Conservation (phyloP, 2,329 filamentous ascomycete genomes). For the Arthrobotrys sphaeroides region DNA sequence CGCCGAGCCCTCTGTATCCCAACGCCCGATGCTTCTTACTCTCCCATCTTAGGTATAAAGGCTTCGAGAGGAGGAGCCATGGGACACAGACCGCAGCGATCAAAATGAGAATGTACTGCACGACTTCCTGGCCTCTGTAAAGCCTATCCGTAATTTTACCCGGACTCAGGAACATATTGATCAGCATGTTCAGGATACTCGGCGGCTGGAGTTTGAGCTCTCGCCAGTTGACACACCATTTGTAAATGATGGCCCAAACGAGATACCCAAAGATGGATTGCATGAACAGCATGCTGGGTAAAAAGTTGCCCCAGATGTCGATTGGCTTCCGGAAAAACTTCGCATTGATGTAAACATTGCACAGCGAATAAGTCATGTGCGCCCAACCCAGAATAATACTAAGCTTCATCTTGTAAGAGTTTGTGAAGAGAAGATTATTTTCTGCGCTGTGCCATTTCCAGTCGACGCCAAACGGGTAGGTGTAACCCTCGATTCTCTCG, state of each 20-base stretch:
- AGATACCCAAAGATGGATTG: slow-evolving; percentile 98
- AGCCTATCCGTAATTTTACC: slow-evolving; percentile 74
- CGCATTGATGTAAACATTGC: slow-evolving; percentile 90
- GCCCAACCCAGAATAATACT: slow-evolving; percentile 96
- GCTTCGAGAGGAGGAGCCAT: slow-evolving; percentile 91
- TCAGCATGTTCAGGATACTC: slow-evolving; percentile 96
- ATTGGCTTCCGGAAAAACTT: slow-evolving; percentile 93
- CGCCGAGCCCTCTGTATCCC: slow-evolving; percentile 80
- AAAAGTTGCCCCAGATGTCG: slow-evolving; percentile 96
- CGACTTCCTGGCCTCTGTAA: slow-evolving; percentile 77
- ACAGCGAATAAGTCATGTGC: slow-evolving; percentile 98
- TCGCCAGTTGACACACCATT: slow-evolving; percentile 92
- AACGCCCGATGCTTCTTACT: slow-evolving; percentile 86
- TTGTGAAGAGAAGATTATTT: slow-evolving; percentile 93
- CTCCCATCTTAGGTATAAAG: slow-evolving; percentile 92
- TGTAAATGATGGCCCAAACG: slow-evolving; percentile 92
- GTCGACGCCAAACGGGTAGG: slow-evolving; percentile 94
- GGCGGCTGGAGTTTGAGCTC: slow-evolving; percentile 75
- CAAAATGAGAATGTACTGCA: slow-evolving; percentile 82
- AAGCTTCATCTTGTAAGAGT: slow-evolving; percentile 99
- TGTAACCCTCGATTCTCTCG: slow-evolving; percentile 76
- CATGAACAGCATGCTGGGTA: slow-evolving; percentile 99
- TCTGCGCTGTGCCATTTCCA: slow-evolving; percentile 97
- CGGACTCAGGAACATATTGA: slow-evolving; percentile 98
- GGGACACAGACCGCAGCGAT: slow-evolving; percentile 88